These are phyloP conservation scores for Magnaporthiopsis incrustans DNA, from an alignment of 2,329 filamentous ascomycete species.

Conservation along the genomic window DNA sequence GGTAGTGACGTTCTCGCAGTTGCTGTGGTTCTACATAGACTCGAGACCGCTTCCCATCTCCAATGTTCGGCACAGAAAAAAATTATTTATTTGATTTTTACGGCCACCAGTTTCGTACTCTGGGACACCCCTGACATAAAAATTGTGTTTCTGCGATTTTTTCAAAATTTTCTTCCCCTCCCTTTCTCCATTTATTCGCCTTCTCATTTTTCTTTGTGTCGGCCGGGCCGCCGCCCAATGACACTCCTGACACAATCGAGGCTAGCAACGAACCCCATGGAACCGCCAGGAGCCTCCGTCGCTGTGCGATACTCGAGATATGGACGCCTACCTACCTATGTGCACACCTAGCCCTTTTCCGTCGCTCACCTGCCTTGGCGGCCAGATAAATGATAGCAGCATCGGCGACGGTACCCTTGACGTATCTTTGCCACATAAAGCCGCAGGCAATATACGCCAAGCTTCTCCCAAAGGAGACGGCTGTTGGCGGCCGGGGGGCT, in stretches of 20 bases:
- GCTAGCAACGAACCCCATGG: background rate
- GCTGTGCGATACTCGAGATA: background rate
- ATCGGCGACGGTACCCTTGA: background rate
- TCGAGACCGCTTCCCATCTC: background rate
- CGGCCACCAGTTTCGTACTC: background rate
- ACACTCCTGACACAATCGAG: background rate
- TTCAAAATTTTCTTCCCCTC: background rate
- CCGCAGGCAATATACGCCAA: conserved; percentile 4
- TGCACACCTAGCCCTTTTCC: background rate
- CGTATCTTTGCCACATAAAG: conserved; percentile 3
- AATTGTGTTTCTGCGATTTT: background rate
- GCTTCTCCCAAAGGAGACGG: background rate
- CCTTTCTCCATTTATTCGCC: background rate
- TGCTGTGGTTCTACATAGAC: no score
- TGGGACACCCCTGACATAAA: background rate
- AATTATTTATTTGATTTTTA: background rate
- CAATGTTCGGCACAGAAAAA: background rate
- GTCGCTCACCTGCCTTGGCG: background rate
- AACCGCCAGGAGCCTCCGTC: background rate
- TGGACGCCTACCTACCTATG: background rate
- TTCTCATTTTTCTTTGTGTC: background rate
- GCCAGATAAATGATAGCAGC: background rate
- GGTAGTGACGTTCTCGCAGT: no score
- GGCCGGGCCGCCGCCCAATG: background rate
- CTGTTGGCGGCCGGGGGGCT: background rate